phyloP scores from a whole-genome alignment of 2,329 filamentous ascomycete species.

The Chaetomiaceae sp. region DNA sequence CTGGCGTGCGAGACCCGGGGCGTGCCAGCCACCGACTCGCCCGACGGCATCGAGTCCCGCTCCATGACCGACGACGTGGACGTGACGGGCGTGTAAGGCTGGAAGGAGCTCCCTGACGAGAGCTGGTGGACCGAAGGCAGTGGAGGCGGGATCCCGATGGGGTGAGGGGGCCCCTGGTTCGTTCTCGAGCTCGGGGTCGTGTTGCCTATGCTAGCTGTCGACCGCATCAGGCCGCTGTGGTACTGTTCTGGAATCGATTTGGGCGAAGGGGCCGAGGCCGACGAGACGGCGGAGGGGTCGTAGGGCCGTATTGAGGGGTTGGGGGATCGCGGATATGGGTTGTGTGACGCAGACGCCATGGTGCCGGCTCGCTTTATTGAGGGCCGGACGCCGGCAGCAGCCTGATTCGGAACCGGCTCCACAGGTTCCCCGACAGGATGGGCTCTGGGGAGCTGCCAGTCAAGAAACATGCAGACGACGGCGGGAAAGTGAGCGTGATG shows the following conservation, averaged over 20 bases:
- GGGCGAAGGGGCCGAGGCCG: too few species aligned
- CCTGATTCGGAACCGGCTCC: slow-evolving; percentile 35
- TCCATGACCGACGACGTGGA: slow-evolving; percentile 47
- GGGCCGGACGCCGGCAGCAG: slow-evolving; percentile 29
- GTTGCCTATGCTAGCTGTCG: slow-evolving; percentile 31
- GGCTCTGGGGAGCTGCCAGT: slow-evolving; percentile 34
- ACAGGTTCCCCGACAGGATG: slow-evolving; percentile 36
- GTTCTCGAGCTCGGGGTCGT: slow-evolving; percentile 41
- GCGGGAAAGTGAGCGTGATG: slow-evolving; percentile 11
- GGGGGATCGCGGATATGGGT: slow-evolving; percentile 55
- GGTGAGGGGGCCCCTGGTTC: slow-evolving; percentile 45
- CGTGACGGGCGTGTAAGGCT: slow-evolving; percentile 49
- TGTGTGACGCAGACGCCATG: slow-evolving; percentile 55
- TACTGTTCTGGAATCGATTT: slow-evolving; percentile 50
- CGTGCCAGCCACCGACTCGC: slow-evolving; percentile 52
- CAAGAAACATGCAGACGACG: slow-evolving; percentile 37
- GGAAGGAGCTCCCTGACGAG: slow-evolving; percentile 39
- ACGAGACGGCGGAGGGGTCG: slow-evolving; percentile 60
- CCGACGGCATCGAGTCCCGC: slow-evolving; percentile 57
- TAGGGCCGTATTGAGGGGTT: slow-evolving; percentile 58
- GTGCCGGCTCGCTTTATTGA: slow-evolving; percentile 30
- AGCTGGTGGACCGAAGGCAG: slow-evolving; percentile 40
- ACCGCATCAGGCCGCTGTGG: slow-evolving; percentile 47
- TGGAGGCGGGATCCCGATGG: slow-evolving; percentile 49
- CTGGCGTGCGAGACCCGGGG: slow-evolving; percentile 41